Evolutionary conservation across 2,329 filamentous ascomycete species (phyloP).

Genomic region (Aspergillus sergii): DNA sequence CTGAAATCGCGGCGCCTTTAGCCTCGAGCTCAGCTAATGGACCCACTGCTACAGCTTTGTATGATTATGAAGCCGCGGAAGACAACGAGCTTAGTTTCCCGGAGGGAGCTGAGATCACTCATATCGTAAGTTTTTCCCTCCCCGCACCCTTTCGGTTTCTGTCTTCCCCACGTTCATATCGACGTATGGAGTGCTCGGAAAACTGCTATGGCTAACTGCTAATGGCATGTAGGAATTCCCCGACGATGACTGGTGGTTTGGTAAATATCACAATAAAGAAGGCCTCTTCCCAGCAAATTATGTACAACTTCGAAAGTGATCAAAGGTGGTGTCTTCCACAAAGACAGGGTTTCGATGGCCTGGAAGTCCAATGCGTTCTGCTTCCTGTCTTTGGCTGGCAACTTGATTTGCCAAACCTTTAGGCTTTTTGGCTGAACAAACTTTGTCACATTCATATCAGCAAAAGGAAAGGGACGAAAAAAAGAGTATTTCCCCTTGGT

Average conservation of each 20-base stretch:
- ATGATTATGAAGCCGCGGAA: slow-evolving; percentile 96
- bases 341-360: too few species aligned
- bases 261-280: slow-evolving; percentile 74
- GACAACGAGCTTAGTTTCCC: slow-evolving; percentile 88
- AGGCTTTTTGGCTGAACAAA: not conserved
- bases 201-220: slow-evolving; percentile 26
- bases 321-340: not conserved
- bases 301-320: slow-evolving; percentile 35
- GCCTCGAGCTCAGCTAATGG: slow-evolving; percentile 41
- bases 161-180: not conserved
- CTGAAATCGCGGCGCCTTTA: slow-evolving; percentile 39
- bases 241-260: slow-evolving; percentile 99
- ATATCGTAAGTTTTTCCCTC: slow-evolving; percentile 63
- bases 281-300: slow-evolving; percentile 75
- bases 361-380: not conserved
- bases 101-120: slow-evolving; percentile 79
- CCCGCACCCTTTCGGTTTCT: not conserved
- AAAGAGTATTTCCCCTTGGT: not conserved
- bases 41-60: slow-evolving; percentile 79
- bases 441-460: not conserved
- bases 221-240: slow-evolving; percentile 72
- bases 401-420: not conserved
- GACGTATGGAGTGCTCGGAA: too few species aligned
- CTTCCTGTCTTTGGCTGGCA: not conserved
- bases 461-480: not conserved